These are phyloP conservation scores for Pyrus betulifolia DNA, from an alignment of 306 rosid genomes.

Conservation along the genomic window DNA sequence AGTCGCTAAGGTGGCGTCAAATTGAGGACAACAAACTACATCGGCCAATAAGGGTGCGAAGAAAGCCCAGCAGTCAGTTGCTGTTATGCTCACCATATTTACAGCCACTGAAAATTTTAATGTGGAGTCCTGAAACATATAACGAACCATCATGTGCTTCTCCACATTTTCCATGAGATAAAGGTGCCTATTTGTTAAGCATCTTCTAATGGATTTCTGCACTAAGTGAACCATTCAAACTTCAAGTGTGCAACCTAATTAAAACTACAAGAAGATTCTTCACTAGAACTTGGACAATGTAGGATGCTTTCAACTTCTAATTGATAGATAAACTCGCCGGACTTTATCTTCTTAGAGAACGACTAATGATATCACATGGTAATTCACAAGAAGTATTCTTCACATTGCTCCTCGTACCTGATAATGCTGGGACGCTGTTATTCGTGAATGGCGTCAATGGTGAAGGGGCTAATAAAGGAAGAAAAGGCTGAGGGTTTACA, in stretches of 20 bases:
- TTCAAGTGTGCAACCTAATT: background rate
- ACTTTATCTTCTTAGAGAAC: background rate
- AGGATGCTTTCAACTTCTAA: background rate
- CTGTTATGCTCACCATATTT: slow-evolving; percentile 38
- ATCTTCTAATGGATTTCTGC: background rate
- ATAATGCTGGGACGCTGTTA: slow-evolving; percentile 30
- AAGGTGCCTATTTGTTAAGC: background rate
- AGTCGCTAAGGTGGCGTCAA: slow-evolving; percentile 38
- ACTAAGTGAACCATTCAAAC: background rate
- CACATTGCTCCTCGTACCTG: slow-evolving; percentile 30
- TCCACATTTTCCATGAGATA: background rate
- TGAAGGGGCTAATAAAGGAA: slow-evolving; percentile 54
- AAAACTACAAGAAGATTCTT: background rate
- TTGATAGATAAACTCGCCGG: background rate
- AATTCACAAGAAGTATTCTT: background rate
- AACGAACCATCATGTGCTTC: background rate
- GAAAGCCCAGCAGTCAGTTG: slow-evolving; percentile 55
- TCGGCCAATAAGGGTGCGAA: slow-evolving; percentile 67
- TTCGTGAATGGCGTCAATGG: slow-evolving; percentile 45
- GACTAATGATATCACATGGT: background rate
- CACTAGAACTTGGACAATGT: background rate
- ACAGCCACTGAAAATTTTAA: slow-evolving; percentile 40
- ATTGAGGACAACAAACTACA: slow-evolving; percentile 66
- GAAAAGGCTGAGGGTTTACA: slow-evolving; percentile 38
- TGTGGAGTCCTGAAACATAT: slow-evolving; percentile 37